A percentile compares a stretch with the other conserved stretches of the same genome.
Conservation (phyloP, 768 basidiomycete genomes). For the Panus rudis region DNA sequence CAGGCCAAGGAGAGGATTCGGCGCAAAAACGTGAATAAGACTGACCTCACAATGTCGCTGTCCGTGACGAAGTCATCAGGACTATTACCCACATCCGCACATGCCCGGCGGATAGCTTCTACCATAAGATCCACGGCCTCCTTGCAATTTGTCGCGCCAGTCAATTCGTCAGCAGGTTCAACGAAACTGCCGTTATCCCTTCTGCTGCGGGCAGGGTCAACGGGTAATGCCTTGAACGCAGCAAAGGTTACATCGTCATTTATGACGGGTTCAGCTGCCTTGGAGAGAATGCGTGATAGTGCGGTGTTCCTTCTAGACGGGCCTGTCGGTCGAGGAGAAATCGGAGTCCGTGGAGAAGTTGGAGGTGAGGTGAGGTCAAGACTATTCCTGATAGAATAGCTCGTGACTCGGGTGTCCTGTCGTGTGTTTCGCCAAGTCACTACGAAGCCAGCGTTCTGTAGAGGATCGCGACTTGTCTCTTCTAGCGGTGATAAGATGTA, state of each 20-base stretch:
- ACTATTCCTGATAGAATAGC: slow-evolving; percentile 80
- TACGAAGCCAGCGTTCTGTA: slow-evolving; percentile 84
- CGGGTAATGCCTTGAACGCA: slow-evolving; percentile 75
- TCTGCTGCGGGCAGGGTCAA: slow-evolving; percentile 50
- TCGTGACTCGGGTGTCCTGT: slow-evolving; percentile 70
- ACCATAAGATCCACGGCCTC: slow-evolving; percentile 76
- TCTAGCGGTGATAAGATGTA: slow-evolving; percentile 94
- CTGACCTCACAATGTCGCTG: slow-evolving; percentile 77
- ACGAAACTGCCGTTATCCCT: slow-evolving; percentile 45
- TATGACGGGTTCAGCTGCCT: slow-evolving; percentile 26
- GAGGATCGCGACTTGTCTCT: slow-evolving; percentile 81
- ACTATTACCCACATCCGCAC: slow-evolving; percentile 50
- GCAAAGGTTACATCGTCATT: slow-evolving; percentile 44
- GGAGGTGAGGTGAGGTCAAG: slow-evolving; percentile 27
- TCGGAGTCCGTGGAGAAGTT: slow-evolving; percentile 5
- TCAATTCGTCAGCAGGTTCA: slow-evolving; percentile 55
- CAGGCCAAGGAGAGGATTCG: too few relatives aligned
- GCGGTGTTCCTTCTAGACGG: slow-evolving; percentile 14
- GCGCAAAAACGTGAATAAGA: slow-evolving; percentile 10
- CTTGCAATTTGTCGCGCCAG: slow-evolving; percentile 58
- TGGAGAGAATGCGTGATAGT: slow-evolving; percentile 30
- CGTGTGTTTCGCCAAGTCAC: slow-evolving; percentile 71
- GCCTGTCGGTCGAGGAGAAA: slow-evolving; percentile 6
- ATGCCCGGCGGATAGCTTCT: slow-evolving; percentile 59
- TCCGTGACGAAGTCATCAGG: slow-evolving; percentile 46